A percentile compares a stretch with the other conserved stretches of the same genome.
Evolutionary conservation across 2,329 filamentous ascomycete species (phyloP).

Genomic region (Ophidiomyces ophidiicola): DNA sequence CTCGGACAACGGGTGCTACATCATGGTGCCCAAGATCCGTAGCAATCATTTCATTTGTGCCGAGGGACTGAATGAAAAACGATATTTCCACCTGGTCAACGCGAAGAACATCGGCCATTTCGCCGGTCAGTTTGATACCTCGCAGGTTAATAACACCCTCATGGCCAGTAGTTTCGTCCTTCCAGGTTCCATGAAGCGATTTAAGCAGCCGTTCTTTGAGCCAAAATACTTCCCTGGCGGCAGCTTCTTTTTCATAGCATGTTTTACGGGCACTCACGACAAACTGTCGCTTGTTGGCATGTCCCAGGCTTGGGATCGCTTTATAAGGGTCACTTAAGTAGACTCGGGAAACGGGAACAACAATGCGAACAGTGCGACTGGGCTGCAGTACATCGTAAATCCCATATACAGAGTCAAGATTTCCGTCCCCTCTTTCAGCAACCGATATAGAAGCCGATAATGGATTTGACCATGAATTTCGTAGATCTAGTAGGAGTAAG

Average conservation of each 20-base stretch:
- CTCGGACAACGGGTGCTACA: constrained; percentile 24
- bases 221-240: constrained; percentile 77
- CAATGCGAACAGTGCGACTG: constrained; percentile 56
- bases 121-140: constrained; percentile 56
- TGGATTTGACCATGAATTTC: constrained; percentile 79
- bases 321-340: constrained; percentile 66
- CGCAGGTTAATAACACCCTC: constrained; percentile 64
- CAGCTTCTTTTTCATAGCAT: constrained; percentile 65
- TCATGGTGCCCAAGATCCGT: constrained; percentile 14
- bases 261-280: constrained; percentile 72
- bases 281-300: constrained; percentile 77
- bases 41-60: constrained; percentile 17
- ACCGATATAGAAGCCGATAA: constrained; percentile 53
- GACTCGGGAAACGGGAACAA: constrained; percentile 63
- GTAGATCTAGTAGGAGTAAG: constrained; percentile 67
- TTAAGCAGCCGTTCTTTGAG: constrained; percentile 72
- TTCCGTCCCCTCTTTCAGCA: constrained; percentile 21
- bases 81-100: constrained; percentile 63
- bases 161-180: constrained; percentile 45
- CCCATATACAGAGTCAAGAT: constrained; percentile 22
- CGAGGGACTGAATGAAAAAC: constrained; percentile 32
- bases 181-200: constrained; percentile 60
- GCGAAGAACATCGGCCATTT: constrained; percentile 74
- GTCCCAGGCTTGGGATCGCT: constrained; percentile 67
- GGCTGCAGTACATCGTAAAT: constrained; percentile 42